Evolutionary conservation across 352 stramenopile species (phyloP), one percentile per base, ranked within the genome.

Genomic region (Globisporangium abappressorium): DNA sequence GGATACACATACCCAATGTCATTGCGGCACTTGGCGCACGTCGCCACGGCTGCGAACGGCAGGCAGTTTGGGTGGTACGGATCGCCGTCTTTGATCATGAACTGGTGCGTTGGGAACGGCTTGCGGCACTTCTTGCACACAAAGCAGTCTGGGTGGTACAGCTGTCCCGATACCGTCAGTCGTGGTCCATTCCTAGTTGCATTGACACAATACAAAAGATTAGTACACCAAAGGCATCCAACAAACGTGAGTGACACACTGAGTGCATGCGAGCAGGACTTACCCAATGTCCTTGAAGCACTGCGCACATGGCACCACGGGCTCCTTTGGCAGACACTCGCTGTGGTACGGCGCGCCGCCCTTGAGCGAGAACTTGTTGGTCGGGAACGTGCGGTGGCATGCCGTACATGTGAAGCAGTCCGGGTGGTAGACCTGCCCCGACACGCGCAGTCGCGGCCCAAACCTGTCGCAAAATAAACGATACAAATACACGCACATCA

Each of bases 21-120:
- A 26, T 67, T 54, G n/a, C 30, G 20, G 61, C 73, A 81, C 14
- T 72, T 72, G 26, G 62, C 63, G 69, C 70, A 81, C 18, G n/a
- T 54, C 22, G 41, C 26, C 9, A 24, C 30, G 6, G 46, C 30
- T 24, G 34, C 24, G 7, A 30, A 14, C 5, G 62, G 64, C 1
- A 84, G 83, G 66, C 82, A 93, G 36, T 84, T 73, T 2, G 78
- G 36, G 47, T 93, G 82, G 62, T 93, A 93, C 65, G 76, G 77
- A 46, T 87, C 81, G 43, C 77, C 78, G 28, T 87, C 75, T 36
- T 87, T 81, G 33, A 84, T 65, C 57, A 85, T 65, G 65, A 89
- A 89, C 63, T 82, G 74, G 68, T 68, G 70, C 11, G 63, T 78
- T 14, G 63, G 34, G 56, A 89, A 82, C 30, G 73, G 74, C 33